phyloP scores from a whole-genome alignment of 306 rosid genomes.

The Gleditsia sinensis region DNA sequence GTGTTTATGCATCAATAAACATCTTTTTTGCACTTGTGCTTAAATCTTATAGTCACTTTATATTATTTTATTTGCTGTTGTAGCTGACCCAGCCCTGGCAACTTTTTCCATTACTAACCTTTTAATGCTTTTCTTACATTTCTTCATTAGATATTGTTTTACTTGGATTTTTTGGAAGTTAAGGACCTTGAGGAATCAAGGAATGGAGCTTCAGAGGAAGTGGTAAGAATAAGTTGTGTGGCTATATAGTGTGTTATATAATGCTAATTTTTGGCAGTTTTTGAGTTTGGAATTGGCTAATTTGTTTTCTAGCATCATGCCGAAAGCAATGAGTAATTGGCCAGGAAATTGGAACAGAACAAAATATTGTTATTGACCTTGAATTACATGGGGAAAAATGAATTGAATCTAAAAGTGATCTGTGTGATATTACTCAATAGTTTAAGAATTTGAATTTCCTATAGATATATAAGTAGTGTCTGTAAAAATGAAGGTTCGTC shows the following conservation, averaged over 20 bases:
- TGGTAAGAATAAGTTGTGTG: constrained; percentile 51
- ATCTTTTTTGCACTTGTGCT: constrained; percentile 27
- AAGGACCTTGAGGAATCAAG: constrained; percentile 48
- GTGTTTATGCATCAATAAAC: constrained; percentile 19
- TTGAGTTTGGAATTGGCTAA: constrained; percentile 8
- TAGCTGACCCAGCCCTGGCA: constrained; percentile 13
- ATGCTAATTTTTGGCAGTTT: constrained; percentile 1
- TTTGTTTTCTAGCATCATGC: constrained; percentile 27
- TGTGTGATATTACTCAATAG: constrained; percentile 13
- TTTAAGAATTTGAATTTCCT: background rate
- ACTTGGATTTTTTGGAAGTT: constrained; percentile 64
- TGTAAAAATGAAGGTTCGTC: constrained; percentile 9
- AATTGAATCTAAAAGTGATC: constrained; percentile 10
- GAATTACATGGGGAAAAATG: background rate
- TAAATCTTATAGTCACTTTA: constrained; percentile 13
- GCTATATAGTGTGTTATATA: constrained; percentile 21
- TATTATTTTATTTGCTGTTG: constrained; percentile 15
- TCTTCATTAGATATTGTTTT: constrained; percentile 63
- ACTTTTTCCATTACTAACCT: constrained; percentile 19
- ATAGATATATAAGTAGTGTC: background rate
- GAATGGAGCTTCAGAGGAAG: constrained; percentile 42
- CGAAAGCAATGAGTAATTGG: background rate
- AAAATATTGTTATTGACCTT: background rate
- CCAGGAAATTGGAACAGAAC: constrained; percentile 5
- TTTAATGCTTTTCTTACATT: constrained; percentile 21